Evolutionary conservation across 1,139 yeast species (phyloP).

Genomic region (Candida anutae): DNA sequence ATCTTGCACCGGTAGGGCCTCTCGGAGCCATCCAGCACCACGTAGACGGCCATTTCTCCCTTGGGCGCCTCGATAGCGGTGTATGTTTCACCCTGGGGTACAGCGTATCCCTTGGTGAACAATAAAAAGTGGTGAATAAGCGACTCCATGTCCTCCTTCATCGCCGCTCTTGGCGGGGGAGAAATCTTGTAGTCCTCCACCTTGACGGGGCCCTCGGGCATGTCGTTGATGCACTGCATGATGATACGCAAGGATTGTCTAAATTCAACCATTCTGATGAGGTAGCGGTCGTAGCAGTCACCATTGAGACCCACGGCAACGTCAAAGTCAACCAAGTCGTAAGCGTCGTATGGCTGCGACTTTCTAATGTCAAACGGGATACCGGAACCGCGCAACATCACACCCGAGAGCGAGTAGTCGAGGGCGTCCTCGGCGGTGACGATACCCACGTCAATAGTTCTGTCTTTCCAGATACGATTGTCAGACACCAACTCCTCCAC

Average conservation of each 20-base stretch:
- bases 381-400: slow-evolving; percentile 89
- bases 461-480: slow-evolving; percentile 88
- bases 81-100: slow-evolving; percentile 87
- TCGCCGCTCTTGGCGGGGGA: slow-evolving; percentile 73
- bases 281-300: slow-evolving; percentile 86
- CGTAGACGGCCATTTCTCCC: slow-evolving; percentile 92
- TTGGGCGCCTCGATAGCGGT: slow-evolving; percentile 92
- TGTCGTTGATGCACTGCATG: slow-evolving; percentile 83
- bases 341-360: slow-evolving; percentile 87
- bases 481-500: slow-evolving; percentile 85
- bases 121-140: slow-evolving; percentile 82
- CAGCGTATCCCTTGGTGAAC: slow-evolving; percentile 83
- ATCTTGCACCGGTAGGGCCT: slow-evolving; percentile 90
- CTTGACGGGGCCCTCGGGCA: slow-evolving; percentile 90
- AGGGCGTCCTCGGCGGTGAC: slow-evolving; percentile 84
- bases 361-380: slow-evolving; percentile 82
- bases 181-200: slow-evolving; percentile 83
- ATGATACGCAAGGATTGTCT: slow-evolving; percentile 86
- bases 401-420: slow-evolving; percentile 76
- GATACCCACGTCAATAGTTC: slow-evolving; percentile 75
- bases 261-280: slow-evolving; percentile 85
- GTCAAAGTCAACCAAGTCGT: slow-evolving; percentile 79
- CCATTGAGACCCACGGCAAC: slow-evolving; percentile 83
- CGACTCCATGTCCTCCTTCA: slow-evolving; percentile 94
- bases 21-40: slow-evolving; percentile 84